Percentiles rank a stretch among this genome's conserved stretches.
Evolutionary conservation across 768 basidiomycete species (phyloP).

Genomic region (Tulasnella sp.): DNA sequence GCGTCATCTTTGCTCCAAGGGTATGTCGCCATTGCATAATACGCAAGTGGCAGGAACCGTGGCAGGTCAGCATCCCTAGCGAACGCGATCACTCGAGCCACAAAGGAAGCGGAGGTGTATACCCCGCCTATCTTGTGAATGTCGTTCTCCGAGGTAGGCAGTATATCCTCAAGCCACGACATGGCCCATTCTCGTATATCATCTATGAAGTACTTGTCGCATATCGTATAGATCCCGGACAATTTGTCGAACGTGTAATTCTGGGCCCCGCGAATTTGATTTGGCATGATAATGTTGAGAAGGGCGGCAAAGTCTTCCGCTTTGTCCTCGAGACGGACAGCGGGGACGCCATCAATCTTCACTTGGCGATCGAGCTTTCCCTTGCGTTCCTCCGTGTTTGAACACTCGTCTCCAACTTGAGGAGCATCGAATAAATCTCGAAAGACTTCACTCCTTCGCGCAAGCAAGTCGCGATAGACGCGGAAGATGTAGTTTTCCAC

Average conservation of each 20-base stretch:
- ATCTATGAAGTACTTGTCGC: slow-evolving; percentile 20
- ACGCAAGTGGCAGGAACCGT: slow-evolving; percentile 18
- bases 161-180: not conserved
- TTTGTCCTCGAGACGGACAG: slow-evolving; percentile 17
- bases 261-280: not conserved
- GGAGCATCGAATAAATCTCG: slow-evolving; percentile 12
- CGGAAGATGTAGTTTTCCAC: slow-evolving; percentile 15
- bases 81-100: slow-evolving; percentile 8
- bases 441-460: slow-evolving; percentile 19
- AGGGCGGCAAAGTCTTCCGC: slow-evolving; percentile 20
- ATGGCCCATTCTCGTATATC: slow-evolving; percentile 22
- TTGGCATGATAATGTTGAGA: slow-evolving; percentile 21
- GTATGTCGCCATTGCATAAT: slow-evolving; percentile 15
- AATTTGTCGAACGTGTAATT: slow-evolving; percentile 16
- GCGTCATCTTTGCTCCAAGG: not conserved
- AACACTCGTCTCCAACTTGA: not conserved
- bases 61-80: not conserved
- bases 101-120: not conserved
- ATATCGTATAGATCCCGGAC: slow-evolving; percentile 1
- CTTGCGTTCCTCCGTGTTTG: not conserved
- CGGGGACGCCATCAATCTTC: slow-evolving; percentile 12
- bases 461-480: slow-evolving; percentile 17
- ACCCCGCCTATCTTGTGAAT: not conserved
- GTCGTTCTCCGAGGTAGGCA: slow-evolving; percentile 20
- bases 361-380: not conserved